A percentile compares a stretch with the other conserved stretches of the same genome.
These are phyloP conservation scores for Stagonosporopsis vannaccii DNA, from an alignment of 2,329 filamentous ascomycete genomes.

Conservation along the genomic window DNA sequence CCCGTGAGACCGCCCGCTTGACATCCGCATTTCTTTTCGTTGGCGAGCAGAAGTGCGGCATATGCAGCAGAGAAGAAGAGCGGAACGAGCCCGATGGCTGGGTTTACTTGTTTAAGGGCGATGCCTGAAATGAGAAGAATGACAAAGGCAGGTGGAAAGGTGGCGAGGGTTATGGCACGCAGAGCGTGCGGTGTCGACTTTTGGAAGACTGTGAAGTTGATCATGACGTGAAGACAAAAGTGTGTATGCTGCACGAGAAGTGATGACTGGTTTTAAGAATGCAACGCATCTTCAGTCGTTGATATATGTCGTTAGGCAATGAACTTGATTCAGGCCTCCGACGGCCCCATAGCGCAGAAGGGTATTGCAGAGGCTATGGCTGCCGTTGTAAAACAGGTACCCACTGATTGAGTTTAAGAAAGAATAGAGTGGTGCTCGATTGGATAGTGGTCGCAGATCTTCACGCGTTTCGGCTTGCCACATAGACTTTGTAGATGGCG, in stretches of 20 bases:
- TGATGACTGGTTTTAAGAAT: not conserved
- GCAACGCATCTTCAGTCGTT: not conserved
- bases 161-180: constrained; percentile 31
- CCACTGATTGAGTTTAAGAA: not conserved
- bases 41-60: constrained; percentile 31
- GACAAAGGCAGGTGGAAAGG: constrained; percentile 36
- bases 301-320: constrained; percentile 13
- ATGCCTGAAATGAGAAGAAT: constrained; percentile 39
- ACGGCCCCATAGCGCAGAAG: not conserved
- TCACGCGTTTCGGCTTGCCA: not conserved
- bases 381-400: not conserved
- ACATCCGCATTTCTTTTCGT: constrained; percentile 37
- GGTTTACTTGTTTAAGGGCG: constrained; percentile 28
- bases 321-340: constrained; percentile 1
- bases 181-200: constrained; percentile 34
- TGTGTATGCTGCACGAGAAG: not conserved
- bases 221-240: constrained; percentile 6
- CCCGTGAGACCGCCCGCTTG: constrained; percentile 33
- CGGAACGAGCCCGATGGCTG: constrained; percentile 39
- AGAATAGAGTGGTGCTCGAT: not conserved
- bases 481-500: not conserved
- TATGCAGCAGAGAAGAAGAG: constrained; percentile 37
- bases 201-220: constrained; percentile 35
- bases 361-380: not conserved
- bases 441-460: not conserved